Base-by-base conservation (phyloP, 371 early-diverging fungal genomes). In the Mortierella sp. region DNA sequence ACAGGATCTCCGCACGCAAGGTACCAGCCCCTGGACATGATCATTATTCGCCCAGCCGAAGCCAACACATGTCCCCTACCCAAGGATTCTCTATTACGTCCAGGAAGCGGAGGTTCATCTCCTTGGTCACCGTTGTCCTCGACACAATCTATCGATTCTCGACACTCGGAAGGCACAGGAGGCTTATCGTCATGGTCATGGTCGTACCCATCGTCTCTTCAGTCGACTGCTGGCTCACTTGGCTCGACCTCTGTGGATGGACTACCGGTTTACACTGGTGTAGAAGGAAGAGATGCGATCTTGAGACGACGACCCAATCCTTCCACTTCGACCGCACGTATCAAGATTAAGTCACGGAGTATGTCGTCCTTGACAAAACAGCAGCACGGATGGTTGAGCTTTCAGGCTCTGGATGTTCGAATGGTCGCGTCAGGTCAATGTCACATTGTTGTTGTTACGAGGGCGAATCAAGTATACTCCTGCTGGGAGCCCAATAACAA, bases 381-480 rank as follows among this genome's bases (percentile, higher is more conserved):
- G 4, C 81, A 73, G 24, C 75, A 70, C 52, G 80, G 80, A 3
- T 78, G 84, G 84, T 45, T 80, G 14, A 80, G 84, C 4, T 80
- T 84, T 48, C 75, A 80, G 44, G 70, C 47, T 5, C 42, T 80
- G 57, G 81, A 80, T 42, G 73, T 76, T 24, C 72, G 58, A n/a
- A 28, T 84, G 58, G 63, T 80, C 9, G 80, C 78, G 6, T 78
- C 84, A 8, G 84, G 84, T 28, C 58, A 50, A 16, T 72, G 50
- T 21, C 84, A 84, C 45, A 78, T 80, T 42, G 81, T 84, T 21
- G 80, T 78, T 4, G 74, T 78, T 19, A 80, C 81, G 10, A 71
- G 58, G 28, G 50, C 65, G 4, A 80, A 80, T 60, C 81, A 84
- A 34, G 78, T 84, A 7, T 80, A 80, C 55, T 78, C 78, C 7